Evolutionary conservation across 73 alveolate genomes (phyloP), one percentile per base, ranked within the genome.

Genomic region (Paramecium pentaurelia): DNA sequence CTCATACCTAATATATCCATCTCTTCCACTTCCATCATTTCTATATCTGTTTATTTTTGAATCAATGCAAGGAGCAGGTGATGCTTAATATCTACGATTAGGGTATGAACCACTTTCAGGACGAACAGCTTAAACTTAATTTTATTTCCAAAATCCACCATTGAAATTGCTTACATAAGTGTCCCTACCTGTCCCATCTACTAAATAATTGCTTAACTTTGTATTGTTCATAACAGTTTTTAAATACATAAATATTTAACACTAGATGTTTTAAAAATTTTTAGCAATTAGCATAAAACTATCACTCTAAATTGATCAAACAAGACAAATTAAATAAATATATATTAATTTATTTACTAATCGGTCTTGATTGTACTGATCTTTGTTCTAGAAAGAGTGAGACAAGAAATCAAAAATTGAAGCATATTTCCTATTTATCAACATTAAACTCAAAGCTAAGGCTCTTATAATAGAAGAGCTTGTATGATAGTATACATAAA

Each of bases 391-490:
- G 91, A 22, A 22, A 27, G 91, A 80, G 58, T 45, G 75, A 49
- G 91, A 80, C 30, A 49, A 80, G 7, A 80, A 27, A 8, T 25
- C 47, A 11, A 37, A 73, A 73, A 34, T 37, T 22, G 77, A 44
- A 22, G 91, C 32, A 42, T 77, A 80, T 42, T 25, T 80, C 9
- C 73, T n/a, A 45, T 80, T 36, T 42, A 45, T 80, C 44, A 80
- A 45, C 75, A 80, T 20, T 7, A 80, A 45, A 45, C 71, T 11
- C n/a, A 68, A 40, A 80, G 91, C 54, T 14, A 80, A 45, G 91
- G 91, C n/a, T 80, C 91, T 25, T 42, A 27, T 80, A 9, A 77
- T 12, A 80, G 91, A 49, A 80, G 77, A 8, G 91, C 91, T 38
- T 36, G 88, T 10, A 75, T 75, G 88, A 75, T 75, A 36, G 88